Base-by-base conservation (phyloP, 2,329 filamentous ascomycete species). In the Neopestalotiopsis rosae region DNA sequence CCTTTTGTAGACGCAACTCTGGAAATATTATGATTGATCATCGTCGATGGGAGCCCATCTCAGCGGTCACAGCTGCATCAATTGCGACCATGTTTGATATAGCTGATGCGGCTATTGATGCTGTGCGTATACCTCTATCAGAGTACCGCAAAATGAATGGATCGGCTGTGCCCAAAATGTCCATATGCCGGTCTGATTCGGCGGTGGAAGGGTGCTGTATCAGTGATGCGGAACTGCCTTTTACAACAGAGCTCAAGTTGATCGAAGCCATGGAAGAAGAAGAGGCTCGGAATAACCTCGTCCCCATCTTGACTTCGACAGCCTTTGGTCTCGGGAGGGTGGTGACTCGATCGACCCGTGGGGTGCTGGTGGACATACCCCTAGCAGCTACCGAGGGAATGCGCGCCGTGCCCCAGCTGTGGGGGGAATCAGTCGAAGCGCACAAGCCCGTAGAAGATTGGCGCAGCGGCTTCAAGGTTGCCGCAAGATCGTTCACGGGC, bases 21-120 rank as follows among this genome's bases (percentile, higher is more conserved):
- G 40, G 38, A 45, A 24, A 24, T 40, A 40, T 68, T 32, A 12
- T 40, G 14, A 68, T 68, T 12, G 67, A 68, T n/a, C 56, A 58
- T 59, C 67, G 28, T 12, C 42, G 67, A 12, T 68, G 67, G 67
- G 67, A 82, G 45, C 72, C 70, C 34, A 12, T 73, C 4, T 72
- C 72, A 0, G 71, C 72, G 6, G 12, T 72, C 7, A 70, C 71
- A 3, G 62, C 72, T 9, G 70, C 71, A 14, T 70, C 72, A 1
- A 59, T 73, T 10, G 67, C 67, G 10, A 71, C 69, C 4, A 61
- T 72, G 9, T 38, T 69, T n/a, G 69, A 66, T 32, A 68, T 71
- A 62, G 68, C 58, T 6, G 59, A 65, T 13, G 69, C 69, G 9
- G 68, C 69, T 12, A 65, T 66, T 30, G 69, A 62, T 14, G 69